These are phyloP conservation scores for Penicillium decumbens DNA, from an alignment of 2,329 filamentous ascomycete genomes.

Conservation along the genomic window DNA sequence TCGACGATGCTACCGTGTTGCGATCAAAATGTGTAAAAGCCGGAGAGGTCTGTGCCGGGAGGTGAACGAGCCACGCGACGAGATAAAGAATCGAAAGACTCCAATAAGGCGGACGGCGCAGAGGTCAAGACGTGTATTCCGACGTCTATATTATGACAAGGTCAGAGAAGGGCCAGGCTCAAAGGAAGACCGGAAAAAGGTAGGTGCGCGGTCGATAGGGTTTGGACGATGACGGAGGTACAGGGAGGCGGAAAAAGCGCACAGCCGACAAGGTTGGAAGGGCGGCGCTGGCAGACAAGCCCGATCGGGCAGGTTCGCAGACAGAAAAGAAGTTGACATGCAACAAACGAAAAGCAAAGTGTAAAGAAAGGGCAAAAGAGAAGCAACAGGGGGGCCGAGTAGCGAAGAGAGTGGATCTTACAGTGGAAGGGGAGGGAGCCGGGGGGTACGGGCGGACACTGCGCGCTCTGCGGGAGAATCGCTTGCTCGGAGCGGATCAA, in stretches of 20 bases:
- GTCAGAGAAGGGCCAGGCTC: constrained; percentile 10
- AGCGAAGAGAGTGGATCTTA: constrained; percentile 24
- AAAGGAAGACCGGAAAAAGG: constrained; percentile 3
- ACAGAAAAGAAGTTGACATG: constrained; percentile 13
- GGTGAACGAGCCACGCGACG: constrained; percentile 18
- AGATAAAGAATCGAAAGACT: constrained; percentile 9
- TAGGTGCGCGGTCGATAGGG: constrained; percentile 14
- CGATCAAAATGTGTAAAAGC: constrained; percentile 12
- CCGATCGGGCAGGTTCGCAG: constrained; percentile 22
- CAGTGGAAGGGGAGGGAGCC: constrained; percentile 24
- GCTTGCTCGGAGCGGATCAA: constrained; percentile 40
- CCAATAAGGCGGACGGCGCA: neutral
- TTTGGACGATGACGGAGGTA: constrained; percentile 22
- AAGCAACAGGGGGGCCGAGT: constrained; percentile 4
- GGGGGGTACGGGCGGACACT: constrained; percentile 20
- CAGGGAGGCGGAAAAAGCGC: constrained; percentile 25
- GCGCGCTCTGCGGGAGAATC: constrained; percentile 30
- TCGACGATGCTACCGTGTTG: constrained; percentile 4
- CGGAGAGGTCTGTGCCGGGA: constrained; percentile 10
- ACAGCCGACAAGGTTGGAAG: constrained; percentile 19
- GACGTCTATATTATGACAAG: constrained; percentile 4
- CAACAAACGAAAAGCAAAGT: constrained; percentile 13
- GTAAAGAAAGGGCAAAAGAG: constrained; percentile 8
- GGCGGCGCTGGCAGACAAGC: constrained; percentile 17
- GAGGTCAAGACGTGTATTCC: neutral